phyloP scores from a whole-genome alignment of 2,329 filamentous ascomycete genomes.

The Dendrostoma leiphaemia region DNA sequence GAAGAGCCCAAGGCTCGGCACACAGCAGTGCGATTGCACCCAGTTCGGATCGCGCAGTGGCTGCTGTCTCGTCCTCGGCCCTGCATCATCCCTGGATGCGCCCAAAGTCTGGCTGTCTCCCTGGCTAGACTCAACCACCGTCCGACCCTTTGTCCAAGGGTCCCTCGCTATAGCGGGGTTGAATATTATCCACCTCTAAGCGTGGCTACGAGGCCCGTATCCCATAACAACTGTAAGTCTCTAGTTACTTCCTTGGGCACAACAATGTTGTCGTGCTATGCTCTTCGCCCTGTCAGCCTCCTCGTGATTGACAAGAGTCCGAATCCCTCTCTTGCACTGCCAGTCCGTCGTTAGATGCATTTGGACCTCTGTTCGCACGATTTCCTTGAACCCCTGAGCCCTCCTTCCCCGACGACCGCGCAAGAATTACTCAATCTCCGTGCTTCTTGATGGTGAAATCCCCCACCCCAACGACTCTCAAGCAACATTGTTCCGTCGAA shows the following conservation, averaged over 20 bases:
- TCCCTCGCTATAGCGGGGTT: constrained; percentile 12
- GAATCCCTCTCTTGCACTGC: background rate
- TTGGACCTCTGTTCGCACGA: background rate
- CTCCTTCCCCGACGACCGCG: background rate
- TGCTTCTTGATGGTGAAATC: constrained; percentile 20
- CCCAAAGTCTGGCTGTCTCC: constrained; percentile 4
- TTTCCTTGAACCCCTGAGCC: background rate
- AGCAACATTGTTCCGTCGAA: background rate
- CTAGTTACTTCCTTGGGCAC: constrained; percentile 1
- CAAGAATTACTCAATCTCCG: background rate
- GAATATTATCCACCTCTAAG: constrained; percentile 5
- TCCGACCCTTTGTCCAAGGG: constrained; percentile 8
- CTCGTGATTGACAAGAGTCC: background rate
- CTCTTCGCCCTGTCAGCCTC: too few relatives aligned
- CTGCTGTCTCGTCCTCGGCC: constrained; percentile 2
- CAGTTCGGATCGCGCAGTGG: constrained; percentile 12
- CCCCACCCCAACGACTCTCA: background rate
- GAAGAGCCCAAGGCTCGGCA: background rate
- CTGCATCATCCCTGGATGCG: constrained; percentile 16
- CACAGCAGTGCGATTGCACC: background rate
- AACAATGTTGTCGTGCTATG: too few relatives aligned
- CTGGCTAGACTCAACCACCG: constrained; percentile 6
- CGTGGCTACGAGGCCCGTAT: constrained; percentile 9
- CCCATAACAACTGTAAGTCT: constrained; percentile 18
- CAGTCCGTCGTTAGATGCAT: background rate